Base-by-base conservation (phyloP, 192 early-diverging fungal species). In the Phlyctochytrium arcticum region DNA sequence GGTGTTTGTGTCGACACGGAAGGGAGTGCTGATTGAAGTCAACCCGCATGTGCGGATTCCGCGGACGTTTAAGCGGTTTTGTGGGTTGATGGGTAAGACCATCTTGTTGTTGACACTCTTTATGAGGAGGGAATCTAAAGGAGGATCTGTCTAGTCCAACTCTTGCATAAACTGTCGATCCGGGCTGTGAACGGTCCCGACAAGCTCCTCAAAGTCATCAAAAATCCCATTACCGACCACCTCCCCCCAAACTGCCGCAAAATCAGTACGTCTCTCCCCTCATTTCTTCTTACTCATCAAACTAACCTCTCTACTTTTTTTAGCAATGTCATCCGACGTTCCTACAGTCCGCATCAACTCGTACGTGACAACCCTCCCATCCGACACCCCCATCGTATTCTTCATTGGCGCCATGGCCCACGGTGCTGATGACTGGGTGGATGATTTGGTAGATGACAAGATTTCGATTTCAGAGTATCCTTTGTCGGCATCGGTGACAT, bases 61-160 rank as follows among this genome's bases (percentile, higher is more conserved):
- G n/a, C 85, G 97, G 73, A 99, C 97, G 7, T 99, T 95, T 67
- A 99, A 98, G 82, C 87, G 97, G 57, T 99, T 99, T 76, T 90
- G 91, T 60, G 97, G 96, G 19, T 74, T 98, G 53, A 97, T 98
- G 96, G 89, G 90, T 90, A 78, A 57, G 75, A 60, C 6, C n/a
- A 3, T 50, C 10, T 39, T 21, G 3, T 7, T 17, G 35, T 39
- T 54, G 31, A 27, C 19, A 34, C 24, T 69, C 15, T 46, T 5
- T 4, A 32, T 29, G 4, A 3, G 17, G 1, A n/a, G 29, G 27
- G 12, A 31, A 19, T n/a, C 31, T 56, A 31, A 34, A 49, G 36
- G 29, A 21, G 19, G 56, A n/a, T 55, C 6, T 21, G 29, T 21
- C 21, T 62, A 90, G 94, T 98, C 27, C 95, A 99, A 87, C 83